phyloP scores from a whole-genome alignment of 2,329 filamentous ascomycete genomes.

The Aspergillus awamori region DNA sequence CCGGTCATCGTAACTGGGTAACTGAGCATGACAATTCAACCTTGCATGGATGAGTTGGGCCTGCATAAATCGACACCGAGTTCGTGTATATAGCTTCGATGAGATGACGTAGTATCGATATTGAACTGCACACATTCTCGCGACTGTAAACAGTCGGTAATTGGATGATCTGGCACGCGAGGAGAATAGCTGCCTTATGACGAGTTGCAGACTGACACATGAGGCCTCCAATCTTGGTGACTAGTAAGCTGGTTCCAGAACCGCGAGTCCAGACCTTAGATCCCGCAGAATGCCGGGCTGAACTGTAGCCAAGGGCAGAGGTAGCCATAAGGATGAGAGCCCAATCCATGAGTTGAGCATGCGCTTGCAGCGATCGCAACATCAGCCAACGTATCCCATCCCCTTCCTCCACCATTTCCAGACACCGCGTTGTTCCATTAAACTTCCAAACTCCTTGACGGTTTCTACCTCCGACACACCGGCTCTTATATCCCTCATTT shows the following conservation, averaged over 20 bases:
- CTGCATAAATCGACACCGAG: background rate
- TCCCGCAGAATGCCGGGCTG: too few species aligned
- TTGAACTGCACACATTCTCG: background rate
- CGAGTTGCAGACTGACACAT: background rate
- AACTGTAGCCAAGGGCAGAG: too few species aligned
- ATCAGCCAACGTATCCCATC: conserved; percentile 57
- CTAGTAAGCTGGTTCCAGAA: too few species aligned
- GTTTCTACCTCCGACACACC: conserved; percentile 62
- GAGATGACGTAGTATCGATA: background rate
- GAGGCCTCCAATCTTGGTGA: background rate
- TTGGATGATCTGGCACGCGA: background rate
- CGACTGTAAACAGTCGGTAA: background rate
- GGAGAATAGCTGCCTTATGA: background rate
- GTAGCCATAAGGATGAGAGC: too few species aligned
- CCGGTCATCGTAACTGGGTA: conserved; percentile 19
- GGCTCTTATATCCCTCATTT: conserved; percentile 6
- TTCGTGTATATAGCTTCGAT: background rate
- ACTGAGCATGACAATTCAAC: background rate
- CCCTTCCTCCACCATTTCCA: conserved; percentile 67
- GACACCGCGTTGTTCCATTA: conserved; percentile 64
- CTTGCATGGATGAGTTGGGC: background rate
- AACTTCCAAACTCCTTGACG: conserved; percentile 64
- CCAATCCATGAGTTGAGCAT: too few species aligned
- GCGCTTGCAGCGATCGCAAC: background rate
- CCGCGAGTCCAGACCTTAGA: too few species aligned